phyloP scores from a whole-genome alignment of 2,329 filamentous ascomycete species.

The Teratosphaeriaceae sp. region DNA sequence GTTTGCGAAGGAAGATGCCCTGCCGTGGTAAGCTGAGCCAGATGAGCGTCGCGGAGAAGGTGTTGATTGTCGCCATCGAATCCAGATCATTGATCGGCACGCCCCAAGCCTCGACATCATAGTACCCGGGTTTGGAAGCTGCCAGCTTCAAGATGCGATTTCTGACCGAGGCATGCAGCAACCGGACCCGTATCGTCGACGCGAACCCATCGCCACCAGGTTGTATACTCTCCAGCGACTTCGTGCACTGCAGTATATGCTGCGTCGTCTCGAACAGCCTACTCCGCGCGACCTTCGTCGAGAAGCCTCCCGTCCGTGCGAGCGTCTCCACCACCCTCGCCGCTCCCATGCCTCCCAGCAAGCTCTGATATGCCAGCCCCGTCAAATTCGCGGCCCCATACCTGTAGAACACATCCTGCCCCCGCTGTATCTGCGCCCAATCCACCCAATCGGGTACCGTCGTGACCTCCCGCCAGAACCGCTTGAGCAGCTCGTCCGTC shows the following conservation, averaged over 20 bases:
- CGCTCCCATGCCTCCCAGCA: constrained; percentile 67
- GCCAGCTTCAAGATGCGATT: constrained; percentile 57
- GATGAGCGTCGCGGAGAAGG: constrained; percentile 62
- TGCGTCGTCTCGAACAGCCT: constrained; percentile 68
- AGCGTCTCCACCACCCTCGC: constrained; percentile 67
- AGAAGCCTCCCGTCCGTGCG: constrained; percentile 67
- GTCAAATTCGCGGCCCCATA: constrained; percentile 64
- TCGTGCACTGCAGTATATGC: constrained; percentile 65
- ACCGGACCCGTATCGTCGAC: constrained; percentile 59
- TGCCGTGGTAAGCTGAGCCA: constrained; percentile 66
- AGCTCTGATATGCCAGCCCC: constrained; percentile 56
- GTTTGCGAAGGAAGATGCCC: constrained; percentile 57
- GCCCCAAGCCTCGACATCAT: constrained; percentile 51
- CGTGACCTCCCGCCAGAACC: constrained; percentile 61
- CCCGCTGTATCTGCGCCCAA: constrained; percentile 66
- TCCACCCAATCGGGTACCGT: constrained; percentile 68
- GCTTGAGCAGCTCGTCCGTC: constrained; percentile 48
- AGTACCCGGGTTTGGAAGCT: constrained; percentile 53
- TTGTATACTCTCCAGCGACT: constrained; percentile 56
- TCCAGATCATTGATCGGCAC: constrained; percentile 72
- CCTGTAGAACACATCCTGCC: constrained; percentile 71
- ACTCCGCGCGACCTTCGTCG: constrained; percentile 57
- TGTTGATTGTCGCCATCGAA: constrained; percentile 62
- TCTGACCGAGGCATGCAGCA: constrained; percentile 63
- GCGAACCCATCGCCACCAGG: constrained; percentile 61